phyloP scores from a whole-genome alignment of 1,139 yeast genomes.

The Saccharomyces hybrid region DNA sequence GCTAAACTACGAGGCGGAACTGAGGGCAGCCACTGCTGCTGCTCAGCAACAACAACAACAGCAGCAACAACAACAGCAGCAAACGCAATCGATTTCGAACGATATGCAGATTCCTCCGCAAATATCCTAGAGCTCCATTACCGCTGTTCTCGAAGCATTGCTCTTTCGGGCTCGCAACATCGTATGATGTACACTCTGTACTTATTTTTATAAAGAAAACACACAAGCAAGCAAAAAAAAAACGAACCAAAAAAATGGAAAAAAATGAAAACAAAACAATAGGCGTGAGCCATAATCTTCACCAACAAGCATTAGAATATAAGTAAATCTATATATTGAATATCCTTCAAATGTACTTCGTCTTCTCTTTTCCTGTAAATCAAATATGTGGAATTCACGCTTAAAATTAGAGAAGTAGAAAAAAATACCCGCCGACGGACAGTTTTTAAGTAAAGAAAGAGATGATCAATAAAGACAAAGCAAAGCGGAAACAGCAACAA shows the following conservation, averaged over 20 bases:
- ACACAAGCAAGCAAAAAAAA: background rate
- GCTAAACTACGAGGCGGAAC: slow-evolving; percentile 31
- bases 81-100: slow-evolving; percentile 1
- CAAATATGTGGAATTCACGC: background rate
- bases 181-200: background rate
- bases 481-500: background rate
- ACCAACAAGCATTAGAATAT: background rate
- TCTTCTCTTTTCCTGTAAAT: background rate
- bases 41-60: slow-evolving; percentile 21
- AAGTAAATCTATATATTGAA: background rate
- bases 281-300: background rate
- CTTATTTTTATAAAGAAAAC: background rate
- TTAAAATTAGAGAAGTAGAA: background rate
- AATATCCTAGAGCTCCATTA: background rate
- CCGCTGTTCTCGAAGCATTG: background rate
- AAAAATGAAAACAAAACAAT: background rate
- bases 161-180: background rate
- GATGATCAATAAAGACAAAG: background rate
- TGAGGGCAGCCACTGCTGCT: slow-evolving; percentile 29
- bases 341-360: background rate
- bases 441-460: background rate
- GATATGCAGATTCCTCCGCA: background rate
- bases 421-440: slow-evolving; percentile 1
- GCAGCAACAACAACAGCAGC: slow-evolving; percentile 17
- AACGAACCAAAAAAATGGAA: background rate